Evolutionary conservation across 306 rosid genomes (phyloP).

Genomic region (Vigna trinervia): DNA sequence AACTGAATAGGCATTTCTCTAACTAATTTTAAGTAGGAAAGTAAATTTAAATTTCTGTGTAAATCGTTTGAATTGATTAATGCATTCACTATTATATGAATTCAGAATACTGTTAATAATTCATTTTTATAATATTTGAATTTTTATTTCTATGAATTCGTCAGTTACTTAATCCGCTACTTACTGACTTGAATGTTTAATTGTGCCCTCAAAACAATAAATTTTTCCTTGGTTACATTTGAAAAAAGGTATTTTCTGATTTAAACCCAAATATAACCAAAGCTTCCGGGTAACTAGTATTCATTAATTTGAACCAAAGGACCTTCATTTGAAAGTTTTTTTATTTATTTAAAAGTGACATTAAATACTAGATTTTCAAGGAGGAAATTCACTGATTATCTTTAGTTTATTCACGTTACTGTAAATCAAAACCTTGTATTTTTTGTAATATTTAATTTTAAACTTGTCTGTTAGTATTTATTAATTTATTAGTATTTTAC

Average conservation of each 20-base stretch:
- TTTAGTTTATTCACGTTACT: not conserved
- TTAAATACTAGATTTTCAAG: not conserved
- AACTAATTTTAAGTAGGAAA: not conserved
- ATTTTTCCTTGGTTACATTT: no score
- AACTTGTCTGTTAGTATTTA: not conserved
- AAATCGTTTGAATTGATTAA: not conserved
- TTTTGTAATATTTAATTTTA: not conserved
- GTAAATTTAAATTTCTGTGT: not conserved
- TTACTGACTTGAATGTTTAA: not conserved
- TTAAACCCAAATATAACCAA: not conserved
- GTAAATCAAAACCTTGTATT: not conserved
- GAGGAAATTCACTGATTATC: not conserved
- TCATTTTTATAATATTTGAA: not conserved
- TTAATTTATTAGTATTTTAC: not conserved
- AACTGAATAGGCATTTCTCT: no score
- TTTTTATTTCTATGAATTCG: no score
- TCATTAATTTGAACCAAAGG: not conserved
- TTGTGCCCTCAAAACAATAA: no score
- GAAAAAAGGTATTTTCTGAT: no score
- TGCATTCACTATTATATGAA: not conserved
- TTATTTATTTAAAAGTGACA: not conserved
- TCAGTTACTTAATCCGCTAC: not conserved
- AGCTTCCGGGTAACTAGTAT: not conserved
- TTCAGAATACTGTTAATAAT: not conserved
- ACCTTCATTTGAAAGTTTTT: not conserved